Evolutionary conservation across 2,329 filamentous ascomycete species (phyloP).

Genomic region (Colletotrichum sublineola): DNA sequence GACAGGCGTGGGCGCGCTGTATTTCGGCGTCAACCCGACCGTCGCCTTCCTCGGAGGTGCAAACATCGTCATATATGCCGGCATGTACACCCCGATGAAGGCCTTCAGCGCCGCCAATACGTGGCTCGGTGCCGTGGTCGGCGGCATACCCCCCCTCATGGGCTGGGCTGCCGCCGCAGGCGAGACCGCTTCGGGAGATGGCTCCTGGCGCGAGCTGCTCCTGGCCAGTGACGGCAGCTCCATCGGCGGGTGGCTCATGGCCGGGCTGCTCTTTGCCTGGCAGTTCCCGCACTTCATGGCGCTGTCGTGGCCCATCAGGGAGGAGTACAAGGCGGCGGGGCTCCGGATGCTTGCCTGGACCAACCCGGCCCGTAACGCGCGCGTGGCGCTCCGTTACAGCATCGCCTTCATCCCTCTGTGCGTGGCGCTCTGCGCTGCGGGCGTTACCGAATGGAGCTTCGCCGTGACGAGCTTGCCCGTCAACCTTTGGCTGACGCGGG

Average conservation of each 20-base stretch:
- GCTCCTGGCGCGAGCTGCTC: conserved; percentile 83
- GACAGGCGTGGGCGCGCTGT: conserved; percentile 79
- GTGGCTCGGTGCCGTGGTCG: conserved; percentile 93
- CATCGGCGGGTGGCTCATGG: conserved; percentile 89
- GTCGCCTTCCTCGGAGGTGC: conserved; percentile 85
- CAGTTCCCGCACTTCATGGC: conserved; percentile 99
- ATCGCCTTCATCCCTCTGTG: conserved; percentile 90
- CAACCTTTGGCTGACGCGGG: conserved; percentile 86
- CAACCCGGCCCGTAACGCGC: conserved; percentile 85
- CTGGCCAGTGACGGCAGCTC: conserved; percentile 73
- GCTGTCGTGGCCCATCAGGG: conserved; percentile 86
- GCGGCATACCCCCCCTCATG: conserved; percentile 95
- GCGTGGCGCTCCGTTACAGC: conserved; percentile 90
- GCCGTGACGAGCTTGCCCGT: conserved; percentile 83
- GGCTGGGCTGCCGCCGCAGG: conserved; percentile 96
- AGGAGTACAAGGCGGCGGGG: conserved; percentile 84
- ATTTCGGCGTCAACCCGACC: conserved; percentile 93
- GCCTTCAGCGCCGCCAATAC: conserved; percentile 89
- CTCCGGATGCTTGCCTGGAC: conserved; percentile 86
- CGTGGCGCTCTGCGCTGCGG: conserved; percentile 80
- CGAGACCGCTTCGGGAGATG: conserved; percentile 82
- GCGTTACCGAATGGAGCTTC: conserved; percentile 89
- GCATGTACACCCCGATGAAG: conserved; percentile 93
- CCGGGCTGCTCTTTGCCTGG: conserved; percentile 89
- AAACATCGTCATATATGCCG: conserved; percentile 92